These are phyloP conservation scores for Naganishia randhawae DNA, from an alignment of 768 basidiomycete genomes.

Conservation along the genomic window DNA sequence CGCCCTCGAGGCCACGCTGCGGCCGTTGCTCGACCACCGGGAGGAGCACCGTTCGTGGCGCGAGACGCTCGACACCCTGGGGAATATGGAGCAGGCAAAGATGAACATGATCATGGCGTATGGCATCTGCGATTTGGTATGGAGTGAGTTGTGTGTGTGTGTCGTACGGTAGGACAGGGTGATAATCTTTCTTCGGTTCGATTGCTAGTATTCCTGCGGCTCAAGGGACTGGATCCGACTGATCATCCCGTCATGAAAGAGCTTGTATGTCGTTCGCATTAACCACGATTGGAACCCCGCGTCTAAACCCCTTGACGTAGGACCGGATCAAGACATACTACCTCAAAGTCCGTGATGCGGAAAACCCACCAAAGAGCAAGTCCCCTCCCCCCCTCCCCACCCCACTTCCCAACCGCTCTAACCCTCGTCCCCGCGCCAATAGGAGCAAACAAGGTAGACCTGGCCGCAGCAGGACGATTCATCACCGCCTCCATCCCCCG, in stretches of 20 bases:
- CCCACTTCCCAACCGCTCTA: neutral
- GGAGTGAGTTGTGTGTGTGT: conserved; percentile 41
- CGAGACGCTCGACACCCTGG: conserved; percentile 33
- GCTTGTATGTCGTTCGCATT: conserved; percentile 38
- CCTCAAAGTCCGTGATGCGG: conserved; percentile 42
- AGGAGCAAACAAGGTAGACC: conserved; percentile 36
- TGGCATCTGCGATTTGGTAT: conserved; percentile 49
- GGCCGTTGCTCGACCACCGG: conserved; percentile 35
- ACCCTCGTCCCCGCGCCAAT: neutral
- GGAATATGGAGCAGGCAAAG: conserved; percentile 43
- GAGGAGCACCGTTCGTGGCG: conserved; percentile 32
- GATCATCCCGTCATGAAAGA: conserved; percentile 47
- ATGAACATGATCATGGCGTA: conserved; percentile 47
- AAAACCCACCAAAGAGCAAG: conserved; percentile 42
- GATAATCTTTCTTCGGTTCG: neutral
- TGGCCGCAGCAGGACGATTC: conserved; percentile 41
- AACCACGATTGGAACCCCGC: neutral
- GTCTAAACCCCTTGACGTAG: conserved; percentile 15
- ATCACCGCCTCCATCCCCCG: conserved; percentile 39
- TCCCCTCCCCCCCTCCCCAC: conserved; percentile 2
- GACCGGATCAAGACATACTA: conserved; percentile 48
- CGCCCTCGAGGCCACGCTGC: conserved; percentile 35
- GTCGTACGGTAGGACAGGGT: neutral
- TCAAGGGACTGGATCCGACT: conserved; percentile 46
- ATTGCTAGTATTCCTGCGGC: conserved; percentile 44